Conservation (phyloP, 116 monocot genomes). For the Cymodocea nodosa region DNA sequence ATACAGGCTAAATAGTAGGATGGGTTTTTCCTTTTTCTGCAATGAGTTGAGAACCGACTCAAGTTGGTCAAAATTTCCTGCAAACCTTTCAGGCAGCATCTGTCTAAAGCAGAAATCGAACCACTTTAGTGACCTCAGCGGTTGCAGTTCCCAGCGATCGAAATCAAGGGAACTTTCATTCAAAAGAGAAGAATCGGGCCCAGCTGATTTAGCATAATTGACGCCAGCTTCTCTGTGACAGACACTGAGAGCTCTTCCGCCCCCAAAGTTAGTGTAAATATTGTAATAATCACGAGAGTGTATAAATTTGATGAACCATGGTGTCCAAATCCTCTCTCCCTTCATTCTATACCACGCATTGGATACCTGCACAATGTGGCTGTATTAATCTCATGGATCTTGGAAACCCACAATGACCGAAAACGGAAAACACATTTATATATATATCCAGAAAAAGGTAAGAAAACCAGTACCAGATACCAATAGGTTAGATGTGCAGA, state of each 20-base stretch:
- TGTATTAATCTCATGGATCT: not conserved
- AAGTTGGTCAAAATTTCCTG: slow-evolving; percentile 47
- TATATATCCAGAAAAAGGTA: too few species aligned
- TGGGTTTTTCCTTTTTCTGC: slow-evolving; percentile 29
- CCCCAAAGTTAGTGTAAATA: too few species aligned
- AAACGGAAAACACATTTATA: too few species aligned
- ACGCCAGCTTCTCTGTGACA: slow-evolving; percentile 94
- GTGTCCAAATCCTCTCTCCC: slow-evolving; percentile 97
- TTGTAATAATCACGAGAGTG: too few species aligned
- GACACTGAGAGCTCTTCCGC: slow-evolving; percentile 80
- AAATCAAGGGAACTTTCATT: slow-evolving; percentile 38
- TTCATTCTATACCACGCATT: slow-evolving; percentile 94
- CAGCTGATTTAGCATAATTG: slow-evolving; percentile 81
- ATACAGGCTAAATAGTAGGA: slow-evolving; percentile 60
- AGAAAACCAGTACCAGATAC: too few species aligned
- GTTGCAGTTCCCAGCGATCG: slow-evolving; percentile 44
- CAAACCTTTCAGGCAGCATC: slow-evolving; percentile 42
- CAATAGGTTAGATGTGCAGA: not conserved
- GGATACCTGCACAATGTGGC: slow-evolving; percentile 47
- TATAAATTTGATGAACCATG: too few species aligned
- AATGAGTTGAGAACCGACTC: slow-evolving; percentile 38
- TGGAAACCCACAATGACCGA: not conserved
- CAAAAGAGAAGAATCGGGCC: slow-evolving; percentile 82
- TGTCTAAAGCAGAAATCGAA: slow-evolving; percentile 95
- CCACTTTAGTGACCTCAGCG: slow-evolving; percentile 60